These are phyloP conservation scores for Yamadazyma dendronema DNA, from an alignment of 1,139 yeast genomes.

Conservation along the genomic window DNA sequence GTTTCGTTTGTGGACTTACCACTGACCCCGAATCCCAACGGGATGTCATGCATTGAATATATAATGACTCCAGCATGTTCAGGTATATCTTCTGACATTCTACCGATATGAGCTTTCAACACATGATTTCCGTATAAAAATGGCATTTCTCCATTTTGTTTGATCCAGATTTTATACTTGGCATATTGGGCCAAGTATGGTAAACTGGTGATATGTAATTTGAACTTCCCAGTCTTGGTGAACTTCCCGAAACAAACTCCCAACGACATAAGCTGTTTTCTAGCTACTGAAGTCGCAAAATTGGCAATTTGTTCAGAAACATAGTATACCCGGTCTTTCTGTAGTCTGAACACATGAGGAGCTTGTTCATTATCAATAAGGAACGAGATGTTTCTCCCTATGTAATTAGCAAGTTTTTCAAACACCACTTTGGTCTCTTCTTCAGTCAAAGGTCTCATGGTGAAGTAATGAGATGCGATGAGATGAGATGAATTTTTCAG, in stretches of 20 bases:
- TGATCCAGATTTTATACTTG: slow-evolving; percentile 93
- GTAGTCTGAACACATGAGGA: slow-evolving; percentile 93
- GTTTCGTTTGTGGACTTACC: slow-evolving; percentile 92
- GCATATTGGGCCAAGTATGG: slow-evolving; percentile 83
- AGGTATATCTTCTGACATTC: slow-evolving; percentile 96
- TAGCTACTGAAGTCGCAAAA: slow-evolving; percentile 85
- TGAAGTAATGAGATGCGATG: slow-evolving; percentile 10
- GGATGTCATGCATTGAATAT: slow-evolving; percentile 87
- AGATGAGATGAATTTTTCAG: slow-evolving; percentile 12
- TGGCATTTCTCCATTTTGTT: slow-evolving; percentile 98
- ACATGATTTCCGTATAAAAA: slow-evolving; percentile 95
- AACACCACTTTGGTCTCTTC: slow-evolving; percentile 95
- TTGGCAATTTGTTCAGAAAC: slow-evolving; percentile 81
- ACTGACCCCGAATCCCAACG: slow-evolving; percentile 94
- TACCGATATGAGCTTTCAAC: slow-evolving; percentile 92
- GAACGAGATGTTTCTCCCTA: slow-evolving; percentile 89
- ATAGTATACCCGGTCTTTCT: slow-evolving; percentile 94
- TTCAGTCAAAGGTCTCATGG: slow-evolving; percentile 93
- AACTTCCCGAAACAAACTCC: slow-evolving; percentile 95
- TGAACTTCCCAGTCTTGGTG: slow-evolving; percentile 95
- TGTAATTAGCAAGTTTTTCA: slow-evolving; percentile 93
- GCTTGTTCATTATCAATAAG: slow-evolving; percentile 85
- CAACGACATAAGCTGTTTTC: slow-evolving; percentile 86
- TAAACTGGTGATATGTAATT: slow-evolving; percentile 90
- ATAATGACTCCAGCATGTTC: slow-evolving; percentile 96